Percentiles rank a stretch among this genome's conserved stretches.
phyloP scores from a whole-genome alignment of 768 basidiomycete species.

The Tulasnella sp. region DNA sequence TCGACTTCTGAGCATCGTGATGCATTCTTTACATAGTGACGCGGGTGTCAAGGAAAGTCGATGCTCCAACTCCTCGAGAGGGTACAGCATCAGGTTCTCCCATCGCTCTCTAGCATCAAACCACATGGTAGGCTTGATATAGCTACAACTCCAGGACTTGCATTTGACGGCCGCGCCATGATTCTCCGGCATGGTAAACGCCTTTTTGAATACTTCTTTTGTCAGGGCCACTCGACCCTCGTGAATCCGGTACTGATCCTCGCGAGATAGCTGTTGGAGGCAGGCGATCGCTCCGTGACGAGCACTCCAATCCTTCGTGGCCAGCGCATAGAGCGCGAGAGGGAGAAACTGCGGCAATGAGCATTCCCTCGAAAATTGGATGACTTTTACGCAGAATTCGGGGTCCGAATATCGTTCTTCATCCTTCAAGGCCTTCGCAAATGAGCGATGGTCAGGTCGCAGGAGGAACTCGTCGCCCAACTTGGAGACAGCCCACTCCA shows the following conservation, averaged over 20 bases:
- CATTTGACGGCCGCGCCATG: not conserved
- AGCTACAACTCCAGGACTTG: not conserved
- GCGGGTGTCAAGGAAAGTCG: too few relatives aligned
- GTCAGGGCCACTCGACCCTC: not conserved
- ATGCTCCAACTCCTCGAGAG: not conserved
- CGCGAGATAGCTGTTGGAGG: not conserved
- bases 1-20: too few relatives aligned
- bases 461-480: not conserved
- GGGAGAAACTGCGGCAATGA: constrained; percentile 2
- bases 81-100: not conserved
- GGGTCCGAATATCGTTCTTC: not conserved
- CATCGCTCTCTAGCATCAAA: not conserved
- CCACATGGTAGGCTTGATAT: not conserved
- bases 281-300: not conserved
- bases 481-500: too few relatives aligned
- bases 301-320: not conserved
- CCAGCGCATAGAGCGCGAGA: not conserved
- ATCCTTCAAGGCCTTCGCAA: not conserved
- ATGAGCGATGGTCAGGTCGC: not conserved
- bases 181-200: too few relatives aligned
- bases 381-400: not conserved
- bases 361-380: not conserved
- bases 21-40: too few relatives aligned
- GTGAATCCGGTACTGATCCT: not conserved
- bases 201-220: not conserved